These are phyloP conservation scores for Calonectria ilicicola DNA, from an alignment of 2,329 filamentous ascomycete species.

Conservation along the genomic window DNA sequence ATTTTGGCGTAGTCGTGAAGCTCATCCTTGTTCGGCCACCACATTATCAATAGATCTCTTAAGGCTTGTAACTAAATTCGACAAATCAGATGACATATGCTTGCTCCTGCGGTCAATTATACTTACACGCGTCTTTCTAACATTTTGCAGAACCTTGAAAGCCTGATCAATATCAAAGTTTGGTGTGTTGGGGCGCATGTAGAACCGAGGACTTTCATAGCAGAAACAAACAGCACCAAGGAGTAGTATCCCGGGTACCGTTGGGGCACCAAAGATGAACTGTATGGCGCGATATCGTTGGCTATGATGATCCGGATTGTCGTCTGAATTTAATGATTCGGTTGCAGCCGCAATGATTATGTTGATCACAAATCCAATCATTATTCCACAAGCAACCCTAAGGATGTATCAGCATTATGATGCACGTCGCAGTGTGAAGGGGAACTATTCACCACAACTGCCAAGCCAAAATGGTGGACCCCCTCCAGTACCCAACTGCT, in stretches of 20 bases:
- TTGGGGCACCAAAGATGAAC: conserved; percentile 51
- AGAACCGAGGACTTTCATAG: conserved; percentile 54
- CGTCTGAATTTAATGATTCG: conserved; percentile 3
- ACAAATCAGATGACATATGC: not conserved
- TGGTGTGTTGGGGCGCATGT: conserved; percentile 48
- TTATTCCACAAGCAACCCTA: conserved; percentile 42
- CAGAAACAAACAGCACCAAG: conserved; percentile 51
- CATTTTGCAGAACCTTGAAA: conserved; percentile 45
- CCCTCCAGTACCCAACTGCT: conserved; percentile 60
- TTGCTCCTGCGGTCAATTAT: not conserved
- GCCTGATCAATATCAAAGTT: conserved; percentile 50
- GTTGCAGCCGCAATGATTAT: conserved; percentile 28
- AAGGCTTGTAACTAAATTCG: not conserved
- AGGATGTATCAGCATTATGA: conserved; percentile 30
- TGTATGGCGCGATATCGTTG: conserved; percentile 30
- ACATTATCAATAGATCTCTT: not conserved
- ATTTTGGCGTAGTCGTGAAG: not conserved
- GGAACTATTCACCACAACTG: conserved; percentile 55
- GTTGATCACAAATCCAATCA: conserved; percentile 39
- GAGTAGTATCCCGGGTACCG: conserved; percentile 50
- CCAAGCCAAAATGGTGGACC: conserved; percentile 60
- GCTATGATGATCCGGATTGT: not conserved
- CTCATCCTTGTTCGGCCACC: not conserved
- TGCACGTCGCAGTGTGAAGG: conserved; percentile 31
- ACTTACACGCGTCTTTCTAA: conserved; percentile 45